Evolutionary conservation across 345 rosid genomes (phyloP).

Genomic region (Aquilaria yunnanensis): DNA sequence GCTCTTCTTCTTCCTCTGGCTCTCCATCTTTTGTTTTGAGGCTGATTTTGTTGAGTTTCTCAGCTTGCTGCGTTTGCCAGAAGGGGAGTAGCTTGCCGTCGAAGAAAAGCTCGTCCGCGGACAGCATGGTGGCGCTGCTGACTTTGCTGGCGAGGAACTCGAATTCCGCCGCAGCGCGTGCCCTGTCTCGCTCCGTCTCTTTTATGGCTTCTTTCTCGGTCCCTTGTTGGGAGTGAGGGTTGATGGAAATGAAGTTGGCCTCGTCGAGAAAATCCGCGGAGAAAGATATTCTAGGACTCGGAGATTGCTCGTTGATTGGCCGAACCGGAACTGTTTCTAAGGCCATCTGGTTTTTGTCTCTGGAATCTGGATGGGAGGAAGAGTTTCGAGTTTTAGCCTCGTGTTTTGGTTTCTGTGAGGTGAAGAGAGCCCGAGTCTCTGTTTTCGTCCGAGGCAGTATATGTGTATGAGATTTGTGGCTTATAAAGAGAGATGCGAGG

Average conservation of each 20-base stretch:
- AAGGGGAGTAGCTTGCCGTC: conserved; percentile 91
- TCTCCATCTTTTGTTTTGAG: conserved; percentile 29
- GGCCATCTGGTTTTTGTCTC: conserved; percentile 28
- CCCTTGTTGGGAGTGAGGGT: conserved; percentile 29
- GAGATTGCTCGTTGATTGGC: conserved; percentile 26
- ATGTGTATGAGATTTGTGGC: too few species aligned
- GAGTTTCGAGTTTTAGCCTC: too few species aligned
- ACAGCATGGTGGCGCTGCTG: conserved; percentile 45
- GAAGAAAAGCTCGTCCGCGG: conserved; percentile 85
- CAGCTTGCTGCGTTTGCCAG: conserved; percentile 71
- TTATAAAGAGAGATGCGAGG: too few species aligned
- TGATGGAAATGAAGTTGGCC: conserved; percentile 58
- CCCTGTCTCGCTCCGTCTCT: conserved; percentile 24
- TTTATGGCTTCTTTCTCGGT: conserved; percentile 1
- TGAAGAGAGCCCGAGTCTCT: too few species aligned
- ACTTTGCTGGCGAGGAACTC: conserved; percentile 66
- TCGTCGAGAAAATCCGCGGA: conserved; percentile 70
- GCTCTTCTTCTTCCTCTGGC: conserved; percentile 15
- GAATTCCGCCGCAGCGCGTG: conserved; percentile 50
- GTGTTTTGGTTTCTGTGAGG: too few species aligned
- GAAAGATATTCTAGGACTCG: conserved; percentile 82
- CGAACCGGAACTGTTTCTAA: conserved; percentile 36
- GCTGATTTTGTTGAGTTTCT: conserved; percentile 56
- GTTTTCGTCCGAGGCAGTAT: too few species aligned
- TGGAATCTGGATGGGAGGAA: too few species aligned